Evolutionary conservation across 768 basidiomycete genomes (phyloP).

Genomic region (Arthromyces matolae): DNA sequence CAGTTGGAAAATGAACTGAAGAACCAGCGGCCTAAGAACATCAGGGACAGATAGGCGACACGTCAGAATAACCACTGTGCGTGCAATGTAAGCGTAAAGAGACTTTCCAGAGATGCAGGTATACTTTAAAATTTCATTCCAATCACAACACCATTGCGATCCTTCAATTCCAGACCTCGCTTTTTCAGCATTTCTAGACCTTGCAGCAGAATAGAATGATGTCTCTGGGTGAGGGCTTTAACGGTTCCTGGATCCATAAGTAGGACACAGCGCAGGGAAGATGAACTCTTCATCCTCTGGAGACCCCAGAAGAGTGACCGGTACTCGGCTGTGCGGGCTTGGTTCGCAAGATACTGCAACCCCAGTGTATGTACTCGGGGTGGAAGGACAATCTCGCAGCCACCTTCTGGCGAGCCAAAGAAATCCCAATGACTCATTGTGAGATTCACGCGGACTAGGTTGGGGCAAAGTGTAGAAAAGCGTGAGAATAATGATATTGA

Average conservation of each 20-base stretch:
- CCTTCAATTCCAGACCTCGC: constrained; percentile 10
- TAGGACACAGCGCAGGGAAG: constrained; percentile 10
- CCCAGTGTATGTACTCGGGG: constrained; percentile 13
- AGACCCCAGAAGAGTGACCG: constrained; percentile 4
- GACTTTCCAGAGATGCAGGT: not conserved
- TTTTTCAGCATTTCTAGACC: constrained; percentile 5
- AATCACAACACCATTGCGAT: constrained; percentile 15
- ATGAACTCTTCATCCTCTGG: not conserved
- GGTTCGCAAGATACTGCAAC: constrained; percentile 8
- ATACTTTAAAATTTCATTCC: not conserved
- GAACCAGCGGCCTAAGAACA: too few relatives aligned
- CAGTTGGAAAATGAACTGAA: too few relatives aligned
- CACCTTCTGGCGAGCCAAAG: not conserved
- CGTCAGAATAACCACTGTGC: not conserved
- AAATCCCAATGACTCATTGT: constrained; percentile 6
- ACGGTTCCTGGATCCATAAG: constrained; percentile 14
- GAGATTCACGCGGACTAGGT: constrained; percentile 14
- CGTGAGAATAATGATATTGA: not conserved
- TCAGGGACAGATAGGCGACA: too few relatives aligned
- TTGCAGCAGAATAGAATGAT: constrained; percentile 2
- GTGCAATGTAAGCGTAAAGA: not conserved
- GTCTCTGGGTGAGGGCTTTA: constrained; percentile 9
- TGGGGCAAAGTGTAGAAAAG: constrained; percentile 8
- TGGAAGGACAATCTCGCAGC: constrained; percentile 2
- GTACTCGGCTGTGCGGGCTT: constrained; percentile 5